These are phyloP conservation scores for Tricholoma matsutake DNA, from an alignment of 768 basidiomycete genomes.

Conservation along the genomic window DNA sequence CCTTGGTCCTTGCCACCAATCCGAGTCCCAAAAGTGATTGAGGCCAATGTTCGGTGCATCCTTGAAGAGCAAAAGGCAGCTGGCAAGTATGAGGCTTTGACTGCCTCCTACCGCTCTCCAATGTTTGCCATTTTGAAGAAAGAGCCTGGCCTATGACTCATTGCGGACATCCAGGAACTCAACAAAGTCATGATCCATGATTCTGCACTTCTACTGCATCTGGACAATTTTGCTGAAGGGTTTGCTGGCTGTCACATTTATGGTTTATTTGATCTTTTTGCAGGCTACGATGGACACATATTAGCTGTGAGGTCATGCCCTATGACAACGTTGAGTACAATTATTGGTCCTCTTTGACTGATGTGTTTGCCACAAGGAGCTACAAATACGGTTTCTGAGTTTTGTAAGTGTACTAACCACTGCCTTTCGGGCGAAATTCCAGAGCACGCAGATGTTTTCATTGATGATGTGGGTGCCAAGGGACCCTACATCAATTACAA, in stretches of 20 bases:
- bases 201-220: conserved; percentile 8
- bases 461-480: conserved; percentile 18
- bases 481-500: conserved; percentile 16
- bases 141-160: conserved; percentile 25
- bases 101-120: conserved; percentile 19
- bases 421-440: conserved; percentile 13
- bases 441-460: conserved; percentile 12
- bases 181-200: conserved; percentile 22
- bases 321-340: conserved; percentile 30
- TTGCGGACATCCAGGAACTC: conserved; percentile 30
- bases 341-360: conserved; percentile 20
- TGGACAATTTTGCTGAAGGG: conserved; percentile 23
- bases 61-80: conserved; percentile 15
- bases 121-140: conserved; percentile 27
- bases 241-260: conserved; percentile 22
- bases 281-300: conserved; percentile 29
- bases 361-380: conserved; percentile 29
- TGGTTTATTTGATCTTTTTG: conserved; percentile 25
- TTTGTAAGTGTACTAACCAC: conserved; percentile 23
- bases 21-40: conserved; percentile 22
- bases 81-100: conserved; percentile 21
- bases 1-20: conserved; percentile 7
- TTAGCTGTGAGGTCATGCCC: conserved; percentile 25
- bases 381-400: conserved; percentile 33
- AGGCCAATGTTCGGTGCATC: conserved; percentile 18